Evolutionary conservation across 345 rosid genomes (phyloP).

Genomic region (Gossypium mustelinum): DNA sequence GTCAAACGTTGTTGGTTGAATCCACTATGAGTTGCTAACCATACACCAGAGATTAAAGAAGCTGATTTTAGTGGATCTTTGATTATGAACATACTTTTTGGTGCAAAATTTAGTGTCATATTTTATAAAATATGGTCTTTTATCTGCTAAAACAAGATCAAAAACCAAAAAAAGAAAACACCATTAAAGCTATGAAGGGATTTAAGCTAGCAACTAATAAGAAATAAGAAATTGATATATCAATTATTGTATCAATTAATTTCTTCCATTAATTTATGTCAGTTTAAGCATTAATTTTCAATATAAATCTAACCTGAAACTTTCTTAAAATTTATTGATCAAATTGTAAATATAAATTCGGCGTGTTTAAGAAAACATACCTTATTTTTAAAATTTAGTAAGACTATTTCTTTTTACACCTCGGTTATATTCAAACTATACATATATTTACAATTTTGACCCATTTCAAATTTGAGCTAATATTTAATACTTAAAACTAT

Average conservation of each 20-base stretch:
- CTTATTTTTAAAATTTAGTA: no score
- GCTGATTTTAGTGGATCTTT: constrained; percentile 13
- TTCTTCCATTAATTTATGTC: no score
- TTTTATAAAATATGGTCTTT: background rate
- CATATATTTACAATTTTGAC: no score
- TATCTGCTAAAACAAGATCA: background rate
- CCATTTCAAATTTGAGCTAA: no score
- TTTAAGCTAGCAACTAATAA: background rate
- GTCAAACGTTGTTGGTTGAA: constrained; percentile 3
- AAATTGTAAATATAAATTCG: no score
- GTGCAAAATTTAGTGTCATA: constrained; percentile 31
- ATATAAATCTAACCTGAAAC: no score
- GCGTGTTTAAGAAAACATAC: no score
- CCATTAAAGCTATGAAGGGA: background rate
- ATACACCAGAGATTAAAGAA: background rate
- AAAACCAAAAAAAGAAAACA: background rate
- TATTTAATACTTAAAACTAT: no score
- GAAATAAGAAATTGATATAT: background rate
- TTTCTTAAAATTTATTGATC: no score
- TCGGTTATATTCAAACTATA: rapidly evolving
- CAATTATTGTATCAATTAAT: no score
- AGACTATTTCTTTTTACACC: no score
- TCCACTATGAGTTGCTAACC: constrained; percentile 9
- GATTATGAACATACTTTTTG: constrained; percentile 19
- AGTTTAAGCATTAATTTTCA: no score